Evolutionary conservation across 495 filamentous ascomycete species (phyloP).

Genomic region (Articulospora tetracladia): DNA sequence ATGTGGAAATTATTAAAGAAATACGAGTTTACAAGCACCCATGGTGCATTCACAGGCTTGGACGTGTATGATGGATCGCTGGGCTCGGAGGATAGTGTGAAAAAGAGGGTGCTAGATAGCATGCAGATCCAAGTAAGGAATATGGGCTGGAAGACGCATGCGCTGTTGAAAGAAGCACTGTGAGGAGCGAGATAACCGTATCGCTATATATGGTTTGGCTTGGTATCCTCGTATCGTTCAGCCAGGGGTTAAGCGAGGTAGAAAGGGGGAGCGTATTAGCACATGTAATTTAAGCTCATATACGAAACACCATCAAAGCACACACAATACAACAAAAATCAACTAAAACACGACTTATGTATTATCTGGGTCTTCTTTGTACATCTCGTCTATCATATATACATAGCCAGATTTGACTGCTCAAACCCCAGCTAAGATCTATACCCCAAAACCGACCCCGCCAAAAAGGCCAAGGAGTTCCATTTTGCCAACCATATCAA

Average conservation of each 20-base stretch:
- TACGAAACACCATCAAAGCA: no score
- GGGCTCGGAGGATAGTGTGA: conserved; percentile 37
- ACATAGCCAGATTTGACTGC: no score
- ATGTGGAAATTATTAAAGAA: conserved; percentile 51
- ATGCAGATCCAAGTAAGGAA: conserved; percentile 64
- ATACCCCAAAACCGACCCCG: no score
- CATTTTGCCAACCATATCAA: neutral
- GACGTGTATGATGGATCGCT: conserved; percentile 41
- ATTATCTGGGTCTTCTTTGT: no score
- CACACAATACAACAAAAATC: neutral
- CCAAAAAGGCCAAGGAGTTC: neutral
- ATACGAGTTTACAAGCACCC: conserved; percentile 58
- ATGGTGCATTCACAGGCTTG: conserved; percentile 59
- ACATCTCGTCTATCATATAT: no score
- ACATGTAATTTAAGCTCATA: no score
- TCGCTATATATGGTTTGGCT: neutral
- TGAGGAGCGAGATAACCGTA: neutral
- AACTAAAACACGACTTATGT: neutral
- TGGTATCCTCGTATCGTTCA: neutral
- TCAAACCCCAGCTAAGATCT: no score
- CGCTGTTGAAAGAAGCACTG: conserved; percentile 34
- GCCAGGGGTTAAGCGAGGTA: neutral
- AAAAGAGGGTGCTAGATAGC: conserved; percentile 64
- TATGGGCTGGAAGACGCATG: conserved; percentile 51
- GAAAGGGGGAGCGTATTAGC: neutral